These are phyloP conservation scores for Paxillus rubicundulus DNA, from an alignment of 768 basidiomycete genomes.

Conservation along the genomic window DNA sequence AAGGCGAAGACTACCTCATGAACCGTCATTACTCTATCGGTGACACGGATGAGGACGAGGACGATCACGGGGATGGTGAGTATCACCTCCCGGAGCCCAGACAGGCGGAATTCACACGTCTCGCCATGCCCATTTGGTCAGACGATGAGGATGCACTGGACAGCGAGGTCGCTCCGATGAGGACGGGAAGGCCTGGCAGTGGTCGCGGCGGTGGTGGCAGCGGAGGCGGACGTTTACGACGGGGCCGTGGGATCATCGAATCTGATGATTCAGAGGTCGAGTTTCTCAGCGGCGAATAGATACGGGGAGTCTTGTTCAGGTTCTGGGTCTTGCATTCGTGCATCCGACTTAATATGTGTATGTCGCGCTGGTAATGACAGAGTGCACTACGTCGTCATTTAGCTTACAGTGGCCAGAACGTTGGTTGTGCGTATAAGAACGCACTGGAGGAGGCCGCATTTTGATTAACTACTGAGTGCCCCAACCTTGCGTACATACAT, in stretches of 20 bases:
- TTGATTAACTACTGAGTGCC: too few relatives aligned
- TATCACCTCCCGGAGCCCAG: not conserved
- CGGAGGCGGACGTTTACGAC: not conserved
- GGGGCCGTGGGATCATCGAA: constrained; percentile 6
- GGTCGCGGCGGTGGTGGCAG: not conserved
- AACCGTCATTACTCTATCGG: not conserved
- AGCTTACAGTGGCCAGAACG: too few relatives aligned
- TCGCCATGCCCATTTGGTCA: constrained; percentile 7
- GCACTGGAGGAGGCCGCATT: too few relatives aligned
- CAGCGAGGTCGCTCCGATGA: not conserved
- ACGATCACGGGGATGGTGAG: not conserved
- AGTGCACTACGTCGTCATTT: not conserved
- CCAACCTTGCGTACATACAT: too few relatives aligned
- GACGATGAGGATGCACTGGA: constrained; percentile 19
- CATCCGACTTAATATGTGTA: not conserved
- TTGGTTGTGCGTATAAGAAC: too few relatives aligned
- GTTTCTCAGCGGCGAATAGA: constrained; percentile 7
- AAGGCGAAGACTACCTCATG: constrained; percentile 4
- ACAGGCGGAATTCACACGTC: not conserved
- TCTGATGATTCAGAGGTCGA: constrained; percentile 23
- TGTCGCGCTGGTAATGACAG: not conserved
- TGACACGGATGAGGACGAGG: constrained; percentile 14
- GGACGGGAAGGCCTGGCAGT: not conserved
- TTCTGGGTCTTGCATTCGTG: not conserved
- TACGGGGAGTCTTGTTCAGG: not conserved